Conservation (phyloP, 2,329 filamentous ascomycete species). For the Aspergillus novofumigatus region DNA sequence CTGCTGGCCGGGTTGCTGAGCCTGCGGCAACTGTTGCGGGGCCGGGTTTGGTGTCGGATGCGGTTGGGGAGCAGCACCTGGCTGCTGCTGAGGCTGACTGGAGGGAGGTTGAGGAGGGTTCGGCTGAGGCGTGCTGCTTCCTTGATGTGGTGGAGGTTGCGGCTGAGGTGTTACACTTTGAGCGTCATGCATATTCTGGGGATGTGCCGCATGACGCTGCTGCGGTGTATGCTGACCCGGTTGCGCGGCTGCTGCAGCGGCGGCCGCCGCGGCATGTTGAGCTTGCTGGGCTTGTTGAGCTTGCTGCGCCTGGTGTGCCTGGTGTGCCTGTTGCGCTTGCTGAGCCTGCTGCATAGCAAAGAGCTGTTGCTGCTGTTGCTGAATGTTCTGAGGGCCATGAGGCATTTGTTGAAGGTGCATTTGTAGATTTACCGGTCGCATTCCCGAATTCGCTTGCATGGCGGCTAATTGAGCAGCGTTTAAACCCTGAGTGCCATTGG, state of each 20-base stretch:
- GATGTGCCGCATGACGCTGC: conserved; percentile 38
- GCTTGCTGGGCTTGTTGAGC: conserved; percentile 36
- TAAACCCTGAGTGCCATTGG: conserved; percentile 39
- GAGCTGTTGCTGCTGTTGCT: conserved; percentile 41
- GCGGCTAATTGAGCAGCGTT: conserved; percentile 42
- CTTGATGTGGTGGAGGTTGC: conserved; percentile 38
- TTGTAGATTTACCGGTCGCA: conserved; percentile 36
- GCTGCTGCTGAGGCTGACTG: conserved; percentile 33
- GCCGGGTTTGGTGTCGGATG: conserved; percentile 35
- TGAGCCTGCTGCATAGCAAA: conserved; percentile 29
- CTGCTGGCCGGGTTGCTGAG: conserved; percentile 30
- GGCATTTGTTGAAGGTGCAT: conserved; percentile 41
- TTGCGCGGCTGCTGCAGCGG: conserved; percentile 24
- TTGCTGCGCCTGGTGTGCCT: conserved; percentile 30
- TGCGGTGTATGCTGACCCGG: conserved; percentile 39
- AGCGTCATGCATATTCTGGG: conserved; percentile 40
- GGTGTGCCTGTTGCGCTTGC: conserved; percentile 21
- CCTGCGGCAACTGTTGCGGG: conserved; percentile 35
- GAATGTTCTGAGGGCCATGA: conserved; percentile 39
- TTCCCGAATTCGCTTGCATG: conserved; percentile 39
- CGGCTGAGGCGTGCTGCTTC: conserved; percentile 36
- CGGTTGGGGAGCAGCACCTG: conserved; percentile 30
- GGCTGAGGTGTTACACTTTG: conserved; percentile 42
- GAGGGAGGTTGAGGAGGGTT: conserved; percentile 28
- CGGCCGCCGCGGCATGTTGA: conserved; percentile 23